These are phyloP conservation scores for Primulina eburnea DNA, from an alignment of 257 asterid species.

Conservation along the genomic window DNA sequence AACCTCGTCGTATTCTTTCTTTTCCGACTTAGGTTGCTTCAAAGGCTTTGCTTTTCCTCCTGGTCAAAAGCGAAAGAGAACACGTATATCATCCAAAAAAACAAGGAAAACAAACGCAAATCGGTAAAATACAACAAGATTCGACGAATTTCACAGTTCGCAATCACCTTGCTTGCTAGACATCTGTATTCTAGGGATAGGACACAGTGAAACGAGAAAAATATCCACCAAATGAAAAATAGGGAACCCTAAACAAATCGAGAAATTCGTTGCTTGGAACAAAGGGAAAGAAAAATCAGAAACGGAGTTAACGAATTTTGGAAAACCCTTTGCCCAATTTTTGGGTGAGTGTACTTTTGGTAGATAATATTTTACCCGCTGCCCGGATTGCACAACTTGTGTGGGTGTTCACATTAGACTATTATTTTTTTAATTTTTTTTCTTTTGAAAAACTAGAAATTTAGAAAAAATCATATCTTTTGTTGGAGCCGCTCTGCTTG, in stretches of 20 bases:
- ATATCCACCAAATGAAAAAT: not conserved
- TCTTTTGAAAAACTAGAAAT: no score
- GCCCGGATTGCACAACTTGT: no score
- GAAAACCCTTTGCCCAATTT: no score
- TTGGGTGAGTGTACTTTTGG: no score
- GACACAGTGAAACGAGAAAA: slow-evolving; percentile 2
- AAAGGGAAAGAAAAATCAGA: no score
- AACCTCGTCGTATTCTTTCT: slow-evolving; percentile 67
- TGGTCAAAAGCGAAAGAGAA: slow-evolving; percentile 21
- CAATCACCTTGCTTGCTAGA: slow-evolving; percentile 47
- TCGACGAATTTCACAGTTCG: not conserved
- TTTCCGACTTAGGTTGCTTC: slow-evolving; percentile 55
- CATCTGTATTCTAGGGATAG: slow-evolving; percentile 41
- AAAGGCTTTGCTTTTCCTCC: slow-evolving; percentile 76
- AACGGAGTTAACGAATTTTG: no score
- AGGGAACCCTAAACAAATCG: not conserved
- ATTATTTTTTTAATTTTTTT: no score
- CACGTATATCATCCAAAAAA: slow-evolving; percentile 18
- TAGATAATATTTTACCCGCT: no score
- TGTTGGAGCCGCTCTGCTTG: no score
- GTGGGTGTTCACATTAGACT: no score
- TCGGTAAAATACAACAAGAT: not conserved
- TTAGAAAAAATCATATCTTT: no score
- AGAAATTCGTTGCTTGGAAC: not conserved
- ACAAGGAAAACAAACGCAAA: not conserved